Evolutionary conservation across 2,329 filamentous ascomycete species (phyloP).

Genomic region (Cordyceps farinosa): DNA sequence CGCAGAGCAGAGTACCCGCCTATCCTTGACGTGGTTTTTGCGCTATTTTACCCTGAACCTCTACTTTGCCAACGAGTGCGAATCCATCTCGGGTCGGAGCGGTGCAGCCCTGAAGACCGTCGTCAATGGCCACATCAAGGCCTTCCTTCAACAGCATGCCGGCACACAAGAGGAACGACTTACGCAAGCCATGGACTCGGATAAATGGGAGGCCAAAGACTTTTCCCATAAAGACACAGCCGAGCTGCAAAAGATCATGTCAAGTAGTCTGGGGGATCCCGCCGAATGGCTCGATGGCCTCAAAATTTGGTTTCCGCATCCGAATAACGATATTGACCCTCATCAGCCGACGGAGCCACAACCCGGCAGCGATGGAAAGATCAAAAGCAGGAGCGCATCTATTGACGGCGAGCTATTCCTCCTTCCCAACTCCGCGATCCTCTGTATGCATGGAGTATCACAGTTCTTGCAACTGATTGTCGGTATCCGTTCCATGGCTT

Average conservation of each 20-base stretch:
- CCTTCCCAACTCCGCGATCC: neutral
- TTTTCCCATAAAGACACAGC: neutral
- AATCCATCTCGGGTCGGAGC: constrained; percentile 75
- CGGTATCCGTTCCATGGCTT: neutral
- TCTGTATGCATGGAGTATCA: neutral
- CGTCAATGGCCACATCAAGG: constrained; percentile 50
- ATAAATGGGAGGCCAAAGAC: neutral
- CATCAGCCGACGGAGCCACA: no score
- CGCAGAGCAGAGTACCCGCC: constrained; percentile 65
- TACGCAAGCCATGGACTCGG: neutral
- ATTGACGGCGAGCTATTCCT: neutral
- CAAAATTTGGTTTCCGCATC: neutral
- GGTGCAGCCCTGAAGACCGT: constrained; percentile 72
- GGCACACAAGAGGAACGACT: neutral
- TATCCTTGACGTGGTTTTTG: constrained; percentile 61
- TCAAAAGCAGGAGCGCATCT: neutral
- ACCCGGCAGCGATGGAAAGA: neutral
- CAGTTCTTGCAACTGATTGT: neutral
- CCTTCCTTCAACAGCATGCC: neutral
- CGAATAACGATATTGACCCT: no score
- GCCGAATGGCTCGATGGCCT: neutral
- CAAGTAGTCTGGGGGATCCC: neutral
- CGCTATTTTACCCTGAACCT: neutral
- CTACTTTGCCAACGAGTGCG: constrained; percentile 62
- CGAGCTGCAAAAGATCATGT: neutral